A percentile compares a stretch with the other conserved stretches of the same genome.
phyloP scores from a whole-genome alignment of 164 flowering plant species.

The Amborella trichopoda region DNA sequence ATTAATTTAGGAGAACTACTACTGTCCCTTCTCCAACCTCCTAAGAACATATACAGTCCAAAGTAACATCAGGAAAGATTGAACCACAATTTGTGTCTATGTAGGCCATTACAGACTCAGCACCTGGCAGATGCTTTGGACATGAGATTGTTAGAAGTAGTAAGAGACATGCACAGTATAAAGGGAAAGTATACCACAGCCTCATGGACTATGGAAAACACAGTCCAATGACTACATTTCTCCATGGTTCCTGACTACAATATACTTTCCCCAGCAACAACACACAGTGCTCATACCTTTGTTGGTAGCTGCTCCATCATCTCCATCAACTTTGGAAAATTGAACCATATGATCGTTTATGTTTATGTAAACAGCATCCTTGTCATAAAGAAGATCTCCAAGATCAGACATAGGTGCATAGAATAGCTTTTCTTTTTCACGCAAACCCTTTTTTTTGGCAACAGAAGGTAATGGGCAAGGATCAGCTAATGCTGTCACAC shows the following conservation, averaged over 20 bases:
- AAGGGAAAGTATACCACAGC: not conserved
- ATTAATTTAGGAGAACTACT: no score
- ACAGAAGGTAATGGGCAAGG: constrained; percentile 97
- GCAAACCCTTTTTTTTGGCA: constrained; percentile 92
- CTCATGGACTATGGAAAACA: not conserved
- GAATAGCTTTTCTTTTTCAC: constrained; percentile 86
- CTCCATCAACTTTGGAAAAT: constrained; percentile 58
- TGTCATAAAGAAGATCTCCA: constrained; percentile 93
- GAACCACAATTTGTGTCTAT: no score
- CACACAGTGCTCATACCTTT: constrained; percentile 42
- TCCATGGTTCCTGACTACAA: no score
- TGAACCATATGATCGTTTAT: constrained; percentile 81
- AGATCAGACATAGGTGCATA: constrained; percentile 98
- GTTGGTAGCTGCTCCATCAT: constrained; percentile 15
- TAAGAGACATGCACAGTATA: not conserved
- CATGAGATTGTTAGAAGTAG: no score
- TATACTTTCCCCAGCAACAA: no score
- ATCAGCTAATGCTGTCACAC: constrained; percentile 60
- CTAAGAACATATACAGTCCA: no score
- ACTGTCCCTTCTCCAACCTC: no score
- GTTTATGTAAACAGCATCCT: constrained; percentile 94
- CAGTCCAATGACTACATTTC: no score
- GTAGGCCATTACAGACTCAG: no score
- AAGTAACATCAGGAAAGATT: no score
- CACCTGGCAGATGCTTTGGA: no score